These are phyloP conservation scores for Rachicladosporium sp. DNA, from an alignment of 2,329 filamentous ascomycete species.

Conservation along the genomic window DNA sequence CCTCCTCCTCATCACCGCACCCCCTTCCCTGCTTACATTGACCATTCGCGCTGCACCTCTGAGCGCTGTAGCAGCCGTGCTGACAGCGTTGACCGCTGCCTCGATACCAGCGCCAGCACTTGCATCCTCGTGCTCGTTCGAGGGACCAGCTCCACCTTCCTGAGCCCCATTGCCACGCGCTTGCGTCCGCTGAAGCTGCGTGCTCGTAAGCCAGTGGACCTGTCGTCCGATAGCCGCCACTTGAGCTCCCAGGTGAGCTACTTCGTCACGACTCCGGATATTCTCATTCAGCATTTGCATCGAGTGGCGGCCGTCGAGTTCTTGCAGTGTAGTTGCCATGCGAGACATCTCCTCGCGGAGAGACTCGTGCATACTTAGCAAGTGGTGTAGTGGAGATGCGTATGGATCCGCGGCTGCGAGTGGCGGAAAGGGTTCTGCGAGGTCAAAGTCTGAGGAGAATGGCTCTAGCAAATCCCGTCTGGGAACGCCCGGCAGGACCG, in stretches of 20 bases:
- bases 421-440: conserved; percentile 15
- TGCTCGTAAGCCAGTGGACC: conserved; percentile 50
- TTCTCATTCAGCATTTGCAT: conserved; percentile 54
- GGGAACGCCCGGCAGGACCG: conserved; percentile 10
- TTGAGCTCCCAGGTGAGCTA: conserved; percentile 48
- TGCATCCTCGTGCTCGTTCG: background rate
- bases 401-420: conserved; percentile 25
- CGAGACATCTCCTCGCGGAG: conserved; percentile 48
- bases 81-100: conserved; percentile 15
- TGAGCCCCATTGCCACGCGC: conserved; percentile 4
- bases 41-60: conserved; percentile 18
- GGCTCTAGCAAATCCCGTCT: conserved; percentile 13
- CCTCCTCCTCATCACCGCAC: conserved; percentile 15
- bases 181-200: conserved; percentile 36
- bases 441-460: conserved; percentile 17
- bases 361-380: conserved; percentile 49
- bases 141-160: background rate
- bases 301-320: conserved; percentile 48
- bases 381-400: conserved; percentile 41
- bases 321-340: conserved; percentile 41
- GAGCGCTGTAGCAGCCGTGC: conserved; percentile 13
- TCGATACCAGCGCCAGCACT: conserved; percentile 10
- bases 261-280: conserved; percentile 48
- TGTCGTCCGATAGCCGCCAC: conserved; percentile 48
- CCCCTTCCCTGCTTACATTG: conserved; percentile 8